phyloP scores from a whole-genome alignment of 805 yeast genomes.

The Saturnispora serradocipensis region DNA sequence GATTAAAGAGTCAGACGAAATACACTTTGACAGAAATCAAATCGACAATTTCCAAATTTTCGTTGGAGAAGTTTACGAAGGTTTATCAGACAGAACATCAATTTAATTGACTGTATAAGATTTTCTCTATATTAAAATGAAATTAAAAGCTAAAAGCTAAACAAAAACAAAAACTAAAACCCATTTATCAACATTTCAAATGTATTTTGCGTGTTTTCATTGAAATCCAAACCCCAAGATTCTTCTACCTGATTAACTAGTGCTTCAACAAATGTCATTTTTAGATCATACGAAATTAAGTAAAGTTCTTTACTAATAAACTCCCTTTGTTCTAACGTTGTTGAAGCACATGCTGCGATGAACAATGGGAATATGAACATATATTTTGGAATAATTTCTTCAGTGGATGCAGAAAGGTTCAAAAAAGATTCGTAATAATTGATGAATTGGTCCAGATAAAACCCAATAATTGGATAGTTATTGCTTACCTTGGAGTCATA shows the following conservation, averaged over 20 bases:
- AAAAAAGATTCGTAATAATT: slow-evolving; percentile 9
- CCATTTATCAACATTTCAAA: slow-evolving; percentile 7
- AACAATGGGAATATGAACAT: slow-evolving; percentile 19
- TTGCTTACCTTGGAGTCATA: slow-evolving; percentile 14
- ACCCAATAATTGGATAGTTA: slow-evolving; percentile 19
- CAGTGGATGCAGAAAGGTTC: background rate
- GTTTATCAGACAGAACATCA: slow-evolving; percentile 28
- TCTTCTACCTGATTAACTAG: slow-evolving; percentile 21
- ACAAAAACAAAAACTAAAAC: background rate
- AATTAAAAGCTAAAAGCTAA: background rate
- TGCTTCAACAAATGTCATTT: slow-evolving; percentile 11
- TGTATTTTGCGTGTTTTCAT: slow-evolving; percentile 4
- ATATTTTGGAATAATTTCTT: slow-evolving; percentile 6
- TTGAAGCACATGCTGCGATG: slow-evolving; percentile 24
- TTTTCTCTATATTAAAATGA: background rate
- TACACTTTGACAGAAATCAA: slow-evolving; percentile 4
- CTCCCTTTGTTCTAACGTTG: slow-evolving; percentile 17
- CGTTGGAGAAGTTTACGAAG: slow-evolving; percentile 30
- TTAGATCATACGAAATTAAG: slow-evolving; percentile 9
- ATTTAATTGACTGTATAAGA: slow-evolving; percentile 10
- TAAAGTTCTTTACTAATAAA: slow-evolving; percentile 23
- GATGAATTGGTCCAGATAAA: slow-evolving; percentile 22
- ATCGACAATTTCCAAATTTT: slow-evolving; percentile 17
- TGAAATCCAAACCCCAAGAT: slow-evolving; percentile 23
- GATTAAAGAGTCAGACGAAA: background rate